Evolutionary conservation across 179 eudicot genomes (phyloP).

Genomic region (Vitellaria paradoxa): DNA sequence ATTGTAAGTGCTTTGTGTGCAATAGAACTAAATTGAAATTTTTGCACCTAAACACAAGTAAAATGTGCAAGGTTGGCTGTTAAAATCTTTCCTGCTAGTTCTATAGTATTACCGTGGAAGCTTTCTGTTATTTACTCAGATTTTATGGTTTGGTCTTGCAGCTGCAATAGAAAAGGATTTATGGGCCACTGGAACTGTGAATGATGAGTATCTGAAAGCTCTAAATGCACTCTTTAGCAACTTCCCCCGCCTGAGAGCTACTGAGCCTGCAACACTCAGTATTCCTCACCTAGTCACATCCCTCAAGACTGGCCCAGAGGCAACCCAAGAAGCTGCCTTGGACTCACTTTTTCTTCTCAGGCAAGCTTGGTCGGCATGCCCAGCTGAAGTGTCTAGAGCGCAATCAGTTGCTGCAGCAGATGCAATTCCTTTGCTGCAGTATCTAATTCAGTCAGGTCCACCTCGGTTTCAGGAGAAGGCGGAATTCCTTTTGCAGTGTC

Average conservation of each 20-base stretch:
- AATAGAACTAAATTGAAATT: neutral
- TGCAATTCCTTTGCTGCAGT: conserved; percentile 90
- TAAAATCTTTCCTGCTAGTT: neutral
- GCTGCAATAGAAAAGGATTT: conserved; percentile 95
- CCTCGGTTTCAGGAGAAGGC: conserved; percentile 99
- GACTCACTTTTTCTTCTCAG: conserved; percentile 87
- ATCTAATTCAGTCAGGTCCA: conserved; percentile 91
- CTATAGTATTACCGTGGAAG: neutral
- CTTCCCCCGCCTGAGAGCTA: conserved; percentile 94
- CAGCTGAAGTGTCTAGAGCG: conserved; percentile 93
- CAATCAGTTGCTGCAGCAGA: conserved; percentile 98
- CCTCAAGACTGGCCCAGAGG: conserved; percentile 89
- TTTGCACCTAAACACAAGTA: neutral
- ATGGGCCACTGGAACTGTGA: conserved; percentile 90
- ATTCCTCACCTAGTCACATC: conserved; percentile 96
- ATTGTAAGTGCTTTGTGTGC: conserved; percentile 8
- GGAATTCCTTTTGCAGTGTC: conserved; percentile 86
- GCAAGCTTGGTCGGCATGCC: conserved; percentile 99
- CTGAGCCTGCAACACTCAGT: conserved; percentile 98
- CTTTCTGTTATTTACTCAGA: conserved; percentile 13
- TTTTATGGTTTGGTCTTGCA: conserved; percentile 39
- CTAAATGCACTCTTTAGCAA: conserved; percentile 87
- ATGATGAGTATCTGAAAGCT: conserved; percentile 89
- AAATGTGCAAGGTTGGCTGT: neutral
- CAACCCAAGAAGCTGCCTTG: conserved; percentile 96